Percentiles rank a stretch among this genome's conserved stretches.
Evolutionary conservation across 2,329 filamentous ascomycete species (phyloP).

Genomic region (Pseudocercospora ulei): DNA sequence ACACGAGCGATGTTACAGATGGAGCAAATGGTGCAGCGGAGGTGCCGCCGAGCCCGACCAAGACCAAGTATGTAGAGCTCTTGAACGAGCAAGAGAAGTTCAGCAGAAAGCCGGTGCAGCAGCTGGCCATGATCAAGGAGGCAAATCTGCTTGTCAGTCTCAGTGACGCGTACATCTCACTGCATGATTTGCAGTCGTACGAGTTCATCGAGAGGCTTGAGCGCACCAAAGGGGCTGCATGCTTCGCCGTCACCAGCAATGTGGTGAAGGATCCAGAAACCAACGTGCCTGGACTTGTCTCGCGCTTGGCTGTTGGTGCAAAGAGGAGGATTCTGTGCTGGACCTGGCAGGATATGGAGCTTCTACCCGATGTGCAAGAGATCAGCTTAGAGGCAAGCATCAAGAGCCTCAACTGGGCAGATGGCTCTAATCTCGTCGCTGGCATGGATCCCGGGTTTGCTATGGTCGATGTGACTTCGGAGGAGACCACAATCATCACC

Average conservation of each 20-base stretch:
- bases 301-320: slow-evolving; percentile 78
- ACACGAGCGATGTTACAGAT: slow-evolving; percentile 27
- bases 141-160: slow-evolving; percentile 83
- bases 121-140: slow-evolving; percentile 92
- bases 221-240: slow-evolving; percentile 76
- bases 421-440: slow-evolving; percentile 72
- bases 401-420: slow-evolving; percentile 84
- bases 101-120: slow-evolving; percentile 77
- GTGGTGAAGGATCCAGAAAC: slow-evolving; percentile 82
- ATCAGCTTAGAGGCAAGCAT: slow-evolving; percentile 72
- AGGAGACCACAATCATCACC: slow-evolving; percentile 65
- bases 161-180: slow-evolving; percentile 77
- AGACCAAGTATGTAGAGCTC: slow-evolving; percentile 58
- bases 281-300: slow-evolving; percentile 86
- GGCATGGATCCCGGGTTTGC: slow-evolving; percentile 89
- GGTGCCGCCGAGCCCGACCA: slow-evolving; percentile 27
- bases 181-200: slow-evolving; percentile 82
- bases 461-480: slow-evolving; percentile 71
- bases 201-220: slow-evolving; percentile 67
- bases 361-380: slow-evolving; percentile 63
- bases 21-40: slow-evolving; percentile 23
- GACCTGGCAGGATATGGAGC: slow-evolving; percentile 93
- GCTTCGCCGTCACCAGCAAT: slow-evolving; percentile 89
- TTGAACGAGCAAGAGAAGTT: slow-evolving; percentile 91
- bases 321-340: slow-evolving; percentile 83